phyloP scores from a whole-genome alignment of 148 eudicot species.

The Oxyria digyna region DNA sequence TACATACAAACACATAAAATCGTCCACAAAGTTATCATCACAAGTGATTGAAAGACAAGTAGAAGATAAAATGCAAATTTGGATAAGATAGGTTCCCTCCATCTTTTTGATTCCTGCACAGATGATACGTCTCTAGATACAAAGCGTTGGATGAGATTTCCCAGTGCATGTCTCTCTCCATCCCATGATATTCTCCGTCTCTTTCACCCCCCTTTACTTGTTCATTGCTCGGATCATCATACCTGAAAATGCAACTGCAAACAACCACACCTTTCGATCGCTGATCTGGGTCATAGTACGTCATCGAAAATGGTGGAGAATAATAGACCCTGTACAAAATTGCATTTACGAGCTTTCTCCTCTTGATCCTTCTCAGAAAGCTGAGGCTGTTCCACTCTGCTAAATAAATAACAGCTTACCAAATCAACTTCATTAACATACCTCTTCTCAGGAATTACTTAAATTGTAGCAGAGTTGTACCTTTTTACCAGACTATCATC shows the following conservation, averaged over 20 bases:
- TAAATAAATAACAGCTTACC: neutral
- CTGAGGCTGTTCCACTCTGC: slow-evolving; percentile 23
- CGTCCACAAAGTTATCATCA: neutral
- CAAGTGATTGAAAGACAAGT: neutral
- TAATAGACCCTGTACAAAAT: slow-evolving; percentile 60
- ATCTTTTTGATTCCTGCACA: slow-evolving; percentile 9
- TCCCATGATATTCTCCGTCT: neutral
- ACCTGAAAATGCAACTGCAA: slow-evolving; percentile 1
- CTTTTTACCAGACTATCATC: slow-evolving; percentile 27
- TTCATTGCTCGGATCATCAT: neutral
- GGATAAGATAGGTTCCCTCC: slow-evolving; percentile 7
- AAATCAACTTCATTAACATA: neutral
- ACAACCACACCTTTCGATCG: neutral
- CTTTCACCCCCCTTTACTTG: neutral
- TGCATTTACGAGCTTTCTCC: slow-evolving; percentile 57
- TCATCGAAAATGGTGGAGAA: slow-evolving; percentile 64
- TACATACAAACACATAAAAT: slow-evolving; percentile 4
- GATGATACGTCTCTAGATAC: slow-evolving; percentile 6
- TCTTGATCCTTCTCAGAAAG: slow-evolving; percentile 67
- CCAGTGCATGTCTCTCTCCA: neutral
- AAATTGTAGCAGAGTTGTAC: slow-evolving; percentile 18
- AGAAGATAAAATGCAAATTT: neutral
- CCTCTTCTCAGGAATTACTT: neutral
- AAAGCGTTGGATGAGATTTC: slow-evolving; percentile 2
- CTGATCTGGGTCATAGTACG: slow-evolving; percentile 14